Evolutionary conservation across 2,329 filamentous ascomycete species (phyloP), one percentile per base, ranked within the genome.

Genomic region (Teratosphaeria viscida): DNA sequence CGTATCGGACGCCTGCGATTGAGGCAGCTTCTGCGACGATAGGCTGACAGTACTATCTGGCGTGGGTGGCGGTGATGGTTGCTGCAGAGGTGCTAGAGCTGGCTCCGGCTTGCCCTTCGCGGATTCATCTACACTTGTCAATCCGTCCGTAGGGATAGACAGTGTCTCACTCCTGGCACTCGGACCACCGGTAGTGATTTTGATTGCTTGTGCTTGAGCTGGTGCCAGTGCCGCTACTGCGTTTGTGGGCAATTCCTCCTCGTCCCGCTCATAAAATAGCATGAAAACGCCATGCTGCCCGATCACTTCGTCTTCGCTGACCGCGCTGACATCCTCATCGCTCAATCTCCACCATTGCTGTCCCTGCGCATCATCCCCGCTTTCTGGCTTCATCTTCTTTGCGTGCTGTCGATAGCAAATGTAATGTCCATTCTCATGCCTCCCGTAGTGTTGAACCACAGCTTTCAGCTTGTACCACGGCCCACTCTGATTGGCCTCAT

Each of bases 361-460:
- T 5, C 64, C 23, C 49, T 53, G 19, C 47, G 32, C 11, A 61
- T 60, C 32, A 29, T 54, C 59, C 14, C 43, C 37, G 32, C 52
- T 57, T 12, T 58, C 54, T 16, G 27, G 58, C 29, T 56, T 59
- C 16, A 52, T 47, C 54, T 27, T 63, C 23, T 58, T 55, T 54
- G 83, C 79, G 68, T 90, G 86, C 68, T 87, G 89, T 57, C 90
- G 83, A 73, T 94, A 96, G 71, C 90, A 95, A 47, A 96, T 85
- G 67, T 99, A 97, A 75, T 99, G 94, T 0, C 94, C 94, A 67
- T 95, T 96, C 63, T 96, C 91, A 72, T 97, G 94, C 35, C 88
- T 82, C 3, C 94, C 94, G 62, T 88, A 89, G 71, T 97, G 94
- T 0, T 90, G 94, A 10, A 97, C 83, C 0, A 92, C 88, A 34